Percentiles rank a stretch among this genome's conserved stretches.
phyloP scores from a whole-genome alignment of 148 eudicot genomes.

The Rhododendron williamsianum region DNA sequence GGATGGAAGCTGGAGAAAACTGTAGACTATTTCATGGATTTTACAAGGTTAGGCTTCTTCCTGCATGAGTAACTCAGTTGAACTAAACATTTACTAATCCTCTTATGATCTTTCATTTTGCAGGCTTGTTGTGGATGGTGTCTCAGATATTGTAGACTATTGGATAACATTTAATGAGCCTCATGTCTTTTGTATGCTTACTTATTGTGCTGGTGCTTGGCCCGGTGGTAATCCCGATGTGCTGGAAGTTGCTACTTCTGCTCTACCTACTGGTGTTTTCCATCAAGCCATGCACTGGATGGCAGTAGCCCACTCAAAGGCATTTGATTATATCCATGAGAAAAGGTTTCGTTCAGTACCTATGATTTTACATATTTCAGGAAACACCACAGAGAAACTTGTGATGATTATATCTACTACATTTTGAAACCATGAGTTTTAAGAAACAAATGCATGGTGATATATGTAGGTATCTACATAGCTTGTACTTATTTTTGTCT shows the following conservation, averaged over 20 bases:
- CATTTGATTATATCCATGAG: slow-evolving; percentile 94
- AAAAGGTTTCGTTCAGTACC: slow-evolving; percentile 46
- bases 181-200: slow-evolving; percentile 89
- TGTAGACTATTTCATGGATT: slow-evolving; percentile 82
- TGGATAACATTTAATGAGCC: slow-evolving; percentile 99
- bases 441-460: neutral
- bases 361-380: neutral
- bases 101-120: slow-evolving; percentile 23
- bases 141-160: slow-evolving; percentile 79
- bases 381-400: neutral
- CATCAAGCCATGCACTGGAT: slow-evolving; percentile 90
- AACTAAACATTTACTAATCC: neutral
- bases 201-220: slow-evolving; percentile 99
- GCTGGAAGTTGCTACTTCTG: slow-evolving; percentile 92
- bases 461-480: neutral
- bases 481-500: neutral
- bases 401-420: neutral
- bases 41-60: slow-evolving; percentile 60
- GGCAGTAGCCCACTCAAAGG: slow-evolving; percentile 77
- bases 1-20: slow-evolving; percentile 98
- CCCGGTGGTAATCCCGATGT: slow-evolving; percentile 99
- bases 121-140: slow-evolving; percentile 92
- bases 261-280: slow-evolving; percentile 87
- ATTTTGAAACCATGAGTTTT: neutral
- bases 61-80: neutral